A percentile compares a stretch with the other conserved stretches of the same genome.
phyloP scores from a whole-genome alignment of 169 alveolate genomes.

The Eimeria acervulina region DNA sequence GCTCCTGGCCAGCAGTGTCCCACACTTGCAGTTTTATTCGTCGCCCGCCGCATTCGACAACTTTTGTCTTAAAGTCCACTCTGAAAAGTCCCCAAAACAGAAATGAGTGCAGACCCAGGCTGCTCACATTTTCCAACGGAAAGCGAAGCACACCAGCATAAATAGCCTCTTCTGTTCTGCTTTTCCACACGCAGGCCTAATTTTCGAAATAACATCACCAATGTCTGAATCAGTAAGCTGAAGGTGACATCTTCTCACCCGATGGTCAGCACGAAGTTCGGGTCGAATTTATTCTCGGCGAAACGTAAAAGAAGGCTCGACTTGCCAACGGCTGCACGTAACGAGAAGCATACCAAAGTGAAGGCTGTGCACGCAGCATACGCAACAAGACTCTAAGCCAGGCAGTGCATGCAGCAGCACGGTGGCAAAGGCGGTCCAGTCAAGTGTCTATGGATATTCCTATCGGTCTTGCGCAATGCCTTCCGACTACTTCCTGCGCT shows the following conservation, averaged over 20 bases:
- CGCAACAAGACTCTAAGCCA: no score
- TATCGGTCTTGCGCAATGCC: not conserved
- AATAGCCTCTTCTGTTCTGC: not conserved
- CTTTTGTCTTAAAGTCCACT: constrained; percentile 89
- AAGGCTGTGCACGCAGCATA: not conserved
- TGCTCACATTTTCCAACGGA: not conserved
- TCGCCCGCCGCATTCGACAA: constrained; percentile 81
- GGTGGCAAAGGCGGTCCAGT: not conserved
- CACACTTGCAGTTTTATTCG: constrained; percentile 94
- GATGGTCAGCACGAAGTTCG: constrained; percentile 69
- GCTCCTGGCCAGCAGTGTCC: constrained; percentile 99
- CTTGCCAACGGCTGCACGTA: constrained; percentile 66
- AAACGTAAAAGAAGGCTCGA: constrained; percentile 47
- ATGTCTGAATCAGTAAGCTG: no score
- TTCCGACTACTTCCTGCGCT: not conserved
- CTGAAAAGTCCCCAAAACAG: constrained; percentile 89
- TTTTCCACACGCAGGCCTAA: not conserved
- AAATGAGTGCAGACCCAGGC: constrained; percentile 86
- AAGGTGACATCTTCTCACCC: constrained; percentile 12
- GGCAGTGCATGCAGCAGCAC: not conserved
- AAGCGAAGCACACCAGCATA: not conserved
- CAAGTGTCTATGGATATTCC: not conserved
- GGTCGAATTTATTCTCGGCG: constrained; percentile 40
- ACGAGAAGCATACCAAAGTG: not conserved
- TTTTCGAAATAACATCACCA: not conserved